Conservation (phyloP, 208 protist species). For the Leishmania tropica region DNA sequence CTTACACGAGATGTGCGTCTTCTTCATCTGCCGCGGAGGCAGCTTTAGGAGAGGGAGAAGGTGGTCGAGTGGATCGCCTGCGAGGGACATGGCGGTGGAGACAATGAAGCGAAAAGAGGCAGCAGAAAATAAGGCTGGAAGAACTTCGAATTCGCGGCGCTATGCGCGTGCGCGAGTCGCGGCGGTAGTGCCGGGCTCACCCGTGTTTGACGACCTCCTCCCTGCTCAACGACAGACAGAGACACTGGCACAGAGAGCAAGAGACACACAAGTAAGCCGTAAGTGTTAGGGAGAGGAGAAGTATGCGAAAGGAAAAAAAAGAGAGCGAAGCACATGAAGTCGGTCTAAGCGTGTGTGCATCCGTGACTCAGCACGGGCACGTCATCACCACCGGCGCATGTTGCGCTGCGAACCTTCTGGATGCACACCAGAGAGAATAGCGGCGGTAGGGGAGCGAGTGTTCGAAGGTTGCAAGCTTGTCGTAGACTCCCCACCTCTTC, state of each 20-base stretch:
- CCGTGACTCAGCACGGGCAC: neutral
- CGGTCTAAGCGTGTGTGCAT: neutral
- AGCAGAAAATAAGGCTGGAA: too few species aligned
- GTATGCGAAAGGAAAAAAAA: neutral
- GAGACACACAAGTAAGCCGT: neutral
- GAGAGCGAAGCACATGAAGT: neutral
- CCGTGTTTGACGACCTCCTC: neutral
- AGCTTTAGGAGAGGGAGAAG: slow-evolving; percentile 11
- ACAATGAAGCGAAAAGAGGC: too few species aligned
- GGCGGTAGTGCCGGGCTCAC: neutral
- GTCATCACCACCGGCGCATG: neutral
- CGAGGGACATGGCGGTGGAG: neutral
- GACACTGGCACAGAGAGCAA: neutral
- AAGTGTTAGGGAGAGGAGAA: neutral
- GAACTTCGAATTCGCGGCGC: neutral
- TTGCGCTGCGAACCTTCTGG: neutral
- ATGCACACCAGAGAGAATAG: neutral
- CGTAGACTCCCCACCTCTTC: neutral
- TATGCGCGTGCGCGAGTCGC: neutral
- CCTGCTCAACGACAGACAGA: neutral
- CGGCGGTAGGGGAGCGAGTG: neutral
- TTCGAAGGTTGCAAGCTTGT: neutral
- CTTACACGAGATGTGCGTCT: slow-evolving; percentile 14
- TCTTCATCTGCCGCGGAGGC: slow-evolving; percentile 29
- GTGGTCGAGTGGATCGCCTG: neutral